Base-by-base conservation (phyloP, 202 grass and related monocot species). In the Brachypodium distachyon region DNA sequence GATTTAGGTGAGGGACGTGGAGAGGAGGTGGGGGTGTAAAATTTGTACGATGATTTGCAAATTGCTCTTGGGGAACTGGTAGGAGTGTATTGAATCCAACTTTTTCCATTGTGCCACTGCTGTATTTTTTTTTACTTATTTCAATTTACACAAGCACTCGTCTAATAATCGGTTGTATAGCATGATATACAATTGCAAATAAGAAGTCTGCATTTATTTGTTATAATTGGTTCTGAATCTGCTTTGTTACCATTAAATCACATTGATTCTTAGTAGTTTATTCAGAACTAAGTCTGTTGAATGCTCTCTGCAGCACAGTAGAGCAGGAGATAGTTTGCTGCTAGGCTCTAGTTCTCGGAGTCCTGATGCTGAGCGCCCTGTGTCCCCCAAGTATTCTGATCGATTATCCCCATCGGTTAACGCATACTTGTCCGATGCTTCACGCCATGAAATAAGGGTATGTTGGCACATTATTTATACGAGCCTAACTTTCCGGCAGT, bases 391-490 rank as follows among this genome's bases (percentile, higher is more conserved):
- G 86, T 99, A 99, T 52, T 99, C 96, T 63, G 96, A 99, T 81
- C 80, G 96, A 47, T 82, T 99, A 77, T 93, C 96, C 53, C 96
- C 96, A 62, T 84, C 96, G 48, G 87, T 99, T 54, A 95, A 99
- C 58, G 80, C 78, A 23, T 95, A 99, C 61, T 83, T 99, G 28
- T 99, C 89, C 42, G 96, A 99, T 83, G 96, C 96, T 61, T 99
- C 96, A 59, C 92, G 96, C 67, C 96, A 95, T 85, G 96, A 99
- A 85, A 93, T 99, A 79, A 90, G 91, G 84, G 96, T 99, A 99
- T 72, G 17, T 74, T 79, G 7, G 19, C 56, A 61, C 46, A 55
- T 61, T 64, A 63, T 47, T 32, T 77, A 32, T 49, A 21, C 12
- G 25, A 69, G 29, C 38, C 31, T 50, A 52, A 58, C 75, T 56